A percentile compares a stretch with the other conserved stretches of the same genome.
These are phyloP conservation scores for Microdochium bolleyi DNA, from an alignment of 2,329 filamentous ascomycete species.

Conservation along the genomic window DNA sequence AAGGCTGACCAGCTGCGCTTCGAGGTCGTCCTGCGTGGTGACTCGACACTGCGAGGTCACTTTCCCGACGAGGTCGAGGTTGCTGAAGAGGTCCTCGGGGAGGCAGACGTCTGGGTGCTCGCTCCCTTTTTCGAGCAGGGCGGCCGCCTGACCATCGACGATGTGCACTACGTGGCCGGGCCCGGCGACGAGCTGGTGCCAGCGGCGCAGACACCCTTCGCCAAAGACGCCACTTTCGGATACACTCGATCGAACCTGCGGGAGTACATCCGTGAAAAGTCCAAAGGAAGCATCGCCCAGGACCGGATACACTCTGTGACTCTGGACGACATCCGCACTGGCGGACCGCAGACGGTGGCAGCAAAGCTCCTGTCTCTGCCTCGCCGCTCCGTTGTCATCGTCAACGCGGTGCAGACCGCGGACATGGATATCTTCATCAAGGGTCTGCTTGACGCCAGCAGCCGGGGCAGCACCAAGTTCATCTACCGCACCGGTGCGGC, in stretches of 20 bases:
- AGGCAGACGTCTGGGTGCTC: slow-evolving; percentile 43
- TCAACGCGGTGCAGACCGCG: slow-evolving; percentile 43
- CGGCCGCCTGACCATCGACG: slow-evolving; percentile 45
- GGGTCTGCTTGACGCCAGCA: slow-evolving; percentile 31
- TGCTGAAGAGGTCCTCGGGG: slow-evolving; percentile 38
- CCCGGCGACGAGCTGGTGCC: slow-evolving; percentile 35
- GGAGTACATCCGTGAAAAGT: slow-evolving; percentile 48
- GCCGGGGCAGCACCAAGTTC: slow-evolving; percentile 20
- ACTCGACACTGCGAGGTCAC: slow-evolving; percentile 49
- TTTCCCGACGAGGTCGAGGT: slow-evolving; percentile 48
- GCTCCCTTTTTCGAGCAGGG: slow-evolving; percentile 54
- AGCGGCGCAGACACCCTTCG: slow-evolving; percentile 45
- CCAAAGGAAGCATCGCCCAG: slow-evolving; percentile 26
- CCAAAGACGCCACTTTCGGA: slow-evolving; percentile 48
- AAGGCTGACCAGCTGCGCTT: slow-evolving; percentile 24
- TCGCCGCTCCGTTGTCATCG: slow-evolving; percentile 33
- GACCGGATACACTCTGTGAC: slow-evolving; percentile 33
- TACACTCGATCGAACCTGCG: slow-evolving; percentile 44
- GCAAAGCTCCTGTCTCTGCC: slow-evolving; percentile 27
- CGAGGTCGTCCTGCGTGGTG: slow-evolving; percentile 48
- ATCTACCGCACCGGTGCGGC: slow-evolving; percentile 31
- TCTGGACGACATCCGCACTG: slow-evolving; percentile 36
- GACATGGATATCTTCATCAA: slow-evolving; percentile 48
- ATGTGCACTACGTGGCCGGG: slow-evolving; percentile 51
- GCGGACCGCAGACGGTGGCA: slow-evolving; percentile 32